Conservation (phyloP, 192 early-diverging fungal genomes). For the Linnemannia hyalina region DNA sequence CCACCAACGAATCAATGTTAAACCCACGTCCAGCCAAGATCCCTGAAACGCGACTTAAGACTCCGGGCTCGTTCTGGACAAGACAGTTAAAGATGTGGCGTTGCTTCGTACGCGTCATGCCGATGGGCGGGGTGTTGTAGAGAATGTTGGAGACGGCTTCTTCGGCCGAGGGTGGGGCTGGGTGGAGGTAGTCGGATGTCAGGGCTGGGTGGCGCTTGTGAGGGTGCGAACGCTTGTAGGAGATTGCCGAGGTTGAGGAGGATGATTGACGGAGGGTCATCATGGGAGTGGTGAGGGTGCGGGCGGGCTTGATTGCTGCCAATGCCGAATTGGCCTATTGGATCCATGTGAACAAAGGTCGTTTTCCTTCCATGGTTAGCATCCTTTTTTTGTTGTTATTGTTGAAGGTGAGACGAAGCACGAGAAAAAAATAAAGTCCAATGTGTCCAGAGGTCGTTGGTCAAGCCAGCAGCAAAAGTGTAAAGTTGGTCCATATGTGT, state of each 20-base stretch:
- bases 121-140: constrained; percentile 87
- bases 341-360: background rate
- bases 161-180: constrained; percentile 81
- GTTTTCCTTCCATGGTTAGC: constrained; percentile 24
- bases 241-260: constrained; percentile 62
- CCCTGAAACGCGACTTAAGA: constrained; percentile 83
- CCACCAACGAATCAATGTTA: constrained; percentile 98
- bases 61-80: constrained; percentile 93
- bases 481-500: background rate
- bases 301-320: constrained; percentile 15
- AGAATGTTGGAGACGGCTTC: constrained; percentile 98
- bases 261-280: constrained; percentile 43
- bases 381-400: background rate
- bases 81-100: constrained; percentile 97
- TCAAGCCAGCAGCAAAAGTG: background rate
- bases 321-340: constrained; percentile 9
- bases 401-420: background rate
- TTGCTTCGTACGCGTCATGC: constrained; percentile 62
- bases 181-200: constrained; percentile 52
- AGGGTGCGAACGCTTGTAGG: constrained; percentile 61
- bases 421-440: background rate
- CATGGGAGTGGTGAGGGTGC: constrained; percentile 15
- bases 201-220: constrained; percentile 56
- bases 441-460: background rate
- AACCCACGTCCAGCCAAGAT: constrained; percentile 95